Evolutionary conservation across 345 rosid species (phyloP).

Genomic region (Nasturtium officinale): DNA sequence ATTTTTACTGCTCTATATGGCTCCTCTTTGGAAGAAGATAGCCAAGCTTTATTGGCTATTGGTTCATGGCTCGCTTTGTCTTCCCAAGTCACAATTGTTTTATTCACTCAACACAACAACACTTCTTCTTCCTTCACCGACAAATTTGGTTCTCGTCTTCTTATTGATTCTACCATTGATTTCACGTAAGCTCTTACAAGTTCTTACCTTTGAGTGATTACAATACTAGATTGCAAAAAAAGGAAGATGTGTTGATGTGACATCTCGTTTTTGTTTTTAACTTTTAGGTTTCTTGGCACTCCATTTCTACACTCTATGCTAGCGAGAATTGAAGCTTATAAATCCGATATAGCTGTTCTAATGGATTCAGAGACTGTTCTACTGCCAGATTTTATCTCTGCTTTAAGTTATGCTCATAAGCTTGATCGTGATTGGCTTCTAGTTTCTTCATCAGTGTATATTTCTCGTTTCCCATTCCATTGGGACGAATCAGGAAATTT

Average conservation of each 20-base stretch:
- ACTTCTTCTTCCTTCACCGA: constrained; percentile 48
- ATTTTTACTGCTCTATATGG: constrained; percentile 62
- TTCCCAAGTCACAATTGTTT: constrained; percentile 59
- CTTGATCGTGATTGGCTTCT: constrained; percentile 76
- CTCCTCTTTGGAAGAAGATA: constrained; percentile 43
- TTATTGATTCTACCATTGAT: constrained; percentile 70
- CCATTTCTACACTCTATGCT: constrained; percentile 90
- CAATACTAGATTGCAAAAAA: background rate
- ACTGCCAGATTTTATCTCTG: constrained; percentile 57
- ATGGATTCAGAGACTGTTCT: constrained; percentile 60
- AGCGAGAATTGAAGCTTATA: constrained; percentile 52
- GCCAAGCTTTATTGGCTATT: constrained; percentile 54
- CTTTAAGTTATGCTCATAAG: constrained; percentile 58
- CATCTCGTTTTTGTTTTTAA: background rate
- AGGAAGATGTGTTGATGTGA: background rate
- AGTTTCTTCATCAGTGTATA: constrained; percentile 55
- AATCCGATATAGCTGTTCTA: constrained; percentile 61
- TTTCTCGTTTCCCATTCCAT: constrained; percentile 59
- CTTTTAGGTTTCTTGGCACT: constrained; percentile 73
- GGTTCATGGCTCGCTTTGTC: constrained; percentile 89
- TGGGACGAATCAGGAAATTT: constrained; percentile 57
- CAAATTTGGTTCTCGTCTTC: constrained; percentile 58
- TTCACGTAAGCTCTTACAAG: constrained; percentile 62
- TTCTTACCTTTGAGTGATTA: background rate
- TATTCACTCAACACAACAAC: constrained; percentile 62